Evolutionary conservation across 768 basidiomycete genomes (phyloP).

Genomic region (Xerocomellus chrysenteron): DNA sequence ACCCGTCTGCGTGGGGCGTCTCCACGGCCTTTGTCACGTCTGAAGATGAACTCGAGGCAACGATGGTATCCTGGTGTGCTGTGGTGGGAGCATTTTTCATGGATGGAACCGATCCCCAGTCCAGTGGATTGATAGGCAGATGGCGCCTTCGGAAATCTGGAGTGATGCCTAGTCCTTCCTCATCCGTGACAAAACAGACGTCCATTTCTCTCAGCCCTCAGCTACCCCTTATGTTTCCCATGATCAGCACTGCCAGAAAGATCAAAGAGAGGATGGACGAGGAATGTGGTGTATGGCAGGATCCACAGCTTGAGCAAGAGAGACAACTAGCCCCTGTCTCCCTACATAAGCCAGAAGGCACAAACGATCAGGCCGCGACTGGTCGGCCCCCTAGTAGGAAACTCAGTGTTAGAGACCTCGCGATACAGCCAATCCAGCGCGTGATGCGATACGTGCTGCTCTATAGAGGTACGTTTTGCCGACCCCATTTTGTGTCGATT

Average conservation of each 20-base stretch:
- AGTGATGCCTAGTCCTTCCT: constrained; percentile 2
- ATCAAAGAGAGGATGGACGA: constrained; percentile 4
- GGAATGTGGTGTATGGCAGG: background rate
- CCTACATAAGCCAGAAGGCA: background rate
- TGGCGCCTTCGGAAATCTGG: constrained; percentile 26
- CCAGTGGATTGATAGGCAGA: constrained; percentile 15
- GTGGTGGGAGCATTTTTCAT: constrained; percentile 39
- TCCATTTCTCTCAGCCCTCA: constrained; percentile 10
- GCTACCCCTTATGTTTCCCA: constrained; percentile 12
- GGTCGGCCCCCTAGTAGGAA: constrained; percentile 17
- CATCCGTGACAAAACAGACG: constrained; percentile 2
- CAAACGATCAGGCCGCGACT: background rate
- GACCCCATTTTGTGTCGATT: background rate
- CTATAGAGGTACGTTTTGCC: constrained; percentile 48
- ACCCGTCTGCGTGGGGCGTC: constrained; percentile 67
- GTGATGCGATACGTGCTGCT: constrained; percentile 63
- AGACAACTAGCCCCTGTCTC: background rate
- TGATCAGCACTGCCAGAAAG: constrained; percentile 1
- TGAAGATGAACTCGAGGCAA: constrained; percentile 51
- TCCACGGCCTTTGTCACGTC: constrained; percentile 56
- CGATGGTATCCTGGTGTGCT: constrained; percentile 54
- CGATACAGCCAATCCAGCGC: constrained; percentile 62
- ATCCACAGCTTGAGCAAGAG: constrained; percentile 1
- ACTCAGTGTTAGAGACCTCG: constrained; percentile 51
- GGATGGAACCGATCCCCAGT: constrained; percentile 12